Base-by-base conservation (phyloP, 176 grass and related monocot genomes). In the Paspalum vaginatum region DNA sequence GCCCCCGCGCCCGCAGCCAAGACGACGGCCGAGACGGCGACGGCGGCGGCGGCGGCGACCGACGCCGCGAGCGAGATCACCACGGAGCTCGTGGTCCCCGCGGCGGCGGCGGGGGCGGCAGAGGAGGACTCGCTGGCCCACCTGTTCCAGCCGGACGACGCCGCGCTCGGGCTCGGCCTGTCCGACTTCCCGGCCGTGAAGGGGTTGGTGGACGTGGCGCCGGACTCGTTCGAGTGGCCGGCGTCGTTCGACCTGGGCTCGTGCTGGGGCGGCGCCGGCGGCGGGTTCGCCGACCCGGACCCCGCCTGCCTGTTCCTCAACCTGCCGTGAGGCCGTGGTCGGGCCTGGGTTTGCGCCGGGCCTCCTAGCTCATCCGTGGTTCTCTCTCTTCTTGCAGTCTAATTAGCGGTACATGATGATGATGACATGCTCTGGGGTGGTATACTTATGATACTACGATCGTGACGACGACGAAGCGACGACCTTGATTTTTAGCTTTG, bases 151-250 rank as follows among this genome's bases (percentile, higher is more conserved):
- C 44, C 62, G n/a, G 84, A 75, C 43, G 55, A 72, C 46, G 86
- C 54, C 12, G 53, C 86, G 52, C 69, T 88, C 2, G 86, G 46
- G 44, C 53, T 84, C 13, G 76, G 61, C 0, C 72, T 84, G 42
- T 53, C 76, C 9, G 86, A 80, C 61, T 59, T 74, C 59, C 42
- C 81, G 1, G 32, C 11, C 12, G 48, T 55, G 12, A 32, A 56
- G 57, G 65, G 8, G 22, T 2, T 74, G 7, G 3, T 45, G 0
- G 61, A 75, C 6, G 57, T n/a, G 40, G 26, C 11, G 7, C 18
- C 73, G 7, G 77, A 81, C 70, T 39, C 64, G 21, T 89, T 89
- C 55, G 77, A 70, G 46, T 89, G 82, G 87, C 87, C 87, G 5
- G 24, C 87, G 56, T 11, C 82, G 63, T 76, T 70, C 55, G 82